Conservation (phyloP, 148 eudicot species). For the Amaranthus hypochondriacus region DNA sequence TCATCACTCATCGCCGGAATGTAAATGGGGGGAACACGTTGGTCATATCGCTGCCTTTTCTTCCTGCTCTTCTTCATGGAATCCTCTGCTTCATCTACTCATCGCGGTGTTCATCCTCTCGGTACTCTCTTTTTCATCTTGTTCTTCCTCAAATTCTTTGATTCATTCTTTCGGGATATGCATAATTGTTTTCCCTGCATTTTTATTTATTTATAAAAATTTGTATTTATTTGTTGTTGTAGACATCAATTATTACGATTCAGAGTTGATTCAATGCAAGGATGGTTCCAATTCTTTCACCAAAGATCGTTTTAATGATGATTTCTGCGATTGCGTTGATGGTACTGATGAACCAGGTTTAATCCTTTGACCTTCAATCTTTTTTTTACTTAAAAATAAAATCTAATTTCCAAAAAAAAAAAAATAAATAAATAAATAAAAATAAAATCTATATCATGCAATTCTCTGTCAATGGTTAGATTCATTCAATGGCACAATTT, state of each 20-base stretch:
- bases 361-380: neutral
- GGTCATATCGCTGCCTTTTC: neutral
- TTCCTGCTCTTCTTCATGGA: constrained; percentile 9
- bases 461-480: no score
- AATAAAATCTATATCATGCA: no score
- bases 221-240: constrained; percentile 12
- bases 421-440: no score
- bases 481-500: no score
- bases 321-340: constrained; percentile 79
- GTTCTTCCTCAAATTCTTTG: neutral
- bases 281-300: constrained; percentile 57
- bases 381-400: no score
- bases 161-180: neutral
- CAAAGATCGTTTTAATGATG: constrained; percentile 61
- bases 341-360: constrained; percentile 87
- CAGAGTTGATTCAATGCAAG: constrained; percentile 63
- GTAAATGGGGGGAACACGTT: no score
- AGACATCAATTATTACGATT: constrained; percentile 52
- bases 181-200: neutral
- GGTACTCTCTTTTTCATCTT: constrained; percentile 24
- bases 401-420: no score
- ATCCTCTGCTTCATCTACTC: constrained; percentile 19
- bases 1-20: no score
- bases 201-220: neutral
- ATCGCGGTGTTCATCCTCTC: constrained; percentile 66